phyloP scores from a whole-genome alignment of 2,329 filamentous ascomycete genomes.

The Orbilia brochopaga region DNA sequence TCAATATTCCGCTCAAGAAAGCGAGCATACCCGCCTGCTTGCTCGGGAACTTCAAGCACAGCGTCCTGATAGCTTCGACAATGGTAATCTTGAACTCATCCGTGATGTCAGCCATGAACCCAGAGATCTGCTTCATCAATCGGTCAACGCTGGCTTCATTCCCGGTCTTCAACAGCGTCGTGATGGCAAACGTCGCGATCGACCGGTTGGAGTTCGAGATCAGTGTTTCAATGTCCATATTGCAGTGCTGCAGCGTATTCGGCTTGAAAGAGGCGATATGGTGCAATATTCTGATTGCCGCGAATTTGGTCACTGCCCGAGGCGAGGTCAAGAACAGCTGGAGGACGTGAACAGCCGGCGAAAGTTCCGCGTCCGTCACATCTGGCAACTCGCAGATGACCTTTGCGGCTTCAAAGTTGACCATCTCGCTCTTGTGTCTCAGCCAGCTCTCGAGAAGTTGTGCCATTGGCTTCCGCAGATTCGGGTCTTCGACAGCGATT shows the following conservation, averaged over 20 bases:
- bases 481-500: conserved; percentile 88
- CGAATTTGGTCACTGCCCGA: conserved; percentile 94
- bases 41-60: conserved; percentile 96
- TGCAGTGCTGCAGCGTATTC: conserved; percentile 87
- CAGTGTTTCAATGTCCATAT: conserved; percentile 93
- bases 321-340: conserved; percentile 97
- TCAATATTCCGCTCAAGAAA: conserved; percentile 94
- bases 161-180: conserved; percentile 94
- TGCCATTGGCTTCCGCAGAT: conserved; percentile 94
- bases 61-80: conserved; percentile 93
- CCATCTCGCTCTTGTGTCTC: conserved; percentile 98
- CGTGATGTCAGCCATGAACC: conserved; percentile 98
- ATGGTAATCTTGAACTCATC: conserved; percentile 99
- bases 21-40: conserved; percentile 98
- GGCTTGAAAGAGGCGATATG: conserved; percentile 97
- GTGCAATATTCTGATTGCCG: conserved; percentile 93
- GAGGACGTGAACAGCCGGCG: conserved; percentile 90
- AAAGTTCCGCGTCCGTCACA: conserved; percentile 87
- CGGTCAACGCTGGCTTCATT: conserved; percentile 97
- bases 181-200: conserved; percentile 97
- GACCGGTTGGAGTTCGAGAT: conserved; percentile 97
- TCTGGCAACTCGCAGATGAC: conserved; percentile 95
- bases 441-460: conserved; percentile 94
- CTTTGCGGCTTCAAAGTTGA: conserved; percentile 98
- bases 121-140: conserved; percentile 97